Percentiles rank a stretch among this genome's conserved stretches.
Conservation (phyloP, 2,329 filamentous ascomycete genomes). For the Fusarium torulosum region DNA sequence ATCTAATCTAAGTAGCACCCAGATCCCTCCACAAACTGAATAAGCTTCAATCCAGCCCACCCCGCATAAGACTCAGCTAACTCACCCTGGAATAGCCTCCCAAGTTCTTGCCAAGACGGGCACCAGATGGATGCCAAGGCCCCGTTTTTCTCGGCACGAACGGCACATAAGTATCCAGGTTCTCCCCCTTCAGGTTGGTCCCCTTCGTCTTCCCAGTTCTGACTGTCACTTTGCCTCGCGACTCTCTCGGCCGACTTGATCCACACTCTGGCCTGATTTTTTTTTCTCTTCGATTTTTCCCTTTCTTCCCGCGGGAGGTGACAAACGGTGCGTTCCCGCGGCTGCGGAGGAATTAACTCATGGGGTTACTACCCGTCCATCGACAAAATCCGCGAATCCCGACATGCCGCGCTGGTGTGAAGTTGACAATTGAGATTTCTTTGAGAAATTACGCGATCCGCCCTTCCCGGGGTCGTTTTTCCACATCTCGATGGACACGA, state of each 20-base stretch:
- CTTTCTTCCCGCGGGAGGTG: neutral
- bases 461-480: too few species aligned
- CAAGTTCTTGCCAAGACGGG: slow-evolving; percentile 8
- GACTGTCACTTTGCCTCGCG: neutral
- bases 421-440: too few species aligned
- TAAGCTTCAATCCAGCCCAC: neutral
- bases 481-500: too few species aligned
- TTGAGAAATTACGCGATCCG: too few species aligned
- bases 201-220: neutral
- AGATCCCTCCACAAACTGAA: neutral
- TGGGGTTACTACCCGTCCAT: too few species aligned
- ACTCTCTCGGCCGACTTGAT: neutral
- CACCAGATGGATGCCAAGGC: neutral
- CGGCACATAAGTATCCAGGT: slow-evolving; percentile 28
- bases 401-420: too few species aligned
- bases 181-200: neutral
- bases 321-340: too few species aligned
- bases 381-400: too few species aligned
- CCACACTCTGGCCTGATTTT: neutral
- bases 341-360: too few species aligned
- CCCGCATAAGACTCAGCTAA: neutral
- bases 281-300: neutral
- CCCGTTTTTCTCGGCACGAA: slow-evolving; percentile 28
- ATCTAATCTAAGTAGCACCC: neutral
- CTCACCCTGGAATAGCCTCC: neutral